These are phyloP conservation scores for Plasmodium malariae DNA, from an alignment of 169 alveolate species.

Conservation along the genomic window DNA sequence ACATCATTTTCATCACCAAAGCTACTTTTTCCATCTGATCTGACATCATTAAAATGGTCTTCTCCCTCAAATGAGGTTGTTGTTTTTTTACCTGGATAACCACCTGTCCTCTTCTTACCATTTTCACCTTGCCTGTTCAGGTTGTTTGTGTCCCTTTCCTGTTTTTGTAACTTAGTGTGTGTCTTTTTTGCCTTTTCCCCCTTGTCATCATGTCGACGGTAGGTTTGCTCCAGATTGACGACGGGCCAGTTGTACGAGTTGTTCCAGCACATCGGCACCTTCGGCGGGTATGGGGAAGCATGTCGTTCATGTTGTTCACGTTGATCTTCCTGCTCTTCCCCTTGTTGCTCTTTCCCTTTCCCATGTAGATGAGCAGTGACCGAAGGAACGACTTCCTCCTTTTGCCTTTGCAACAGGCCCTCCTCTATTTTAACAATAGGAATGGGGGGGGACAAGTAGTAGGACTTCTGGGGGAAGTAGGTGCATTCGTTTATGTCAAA, in stretches of 20 bases:
- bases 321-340: not conserved
- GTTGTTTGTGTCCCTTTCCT: not conserved
- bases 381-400: not conserved
- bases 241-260: constrained; percentile 71
- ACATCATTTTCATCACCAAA: constrained; percentile 77
- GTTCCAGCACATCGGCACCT: constrained; percentile 47
- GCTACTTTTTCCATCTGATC: constrained; percentile 69
- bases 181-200: not conserved
- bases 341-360: not conserved
- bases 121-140: not conserved
- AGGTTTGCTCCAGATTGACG: constrained; percentile 12
- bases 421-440: constrained; percentile 58
- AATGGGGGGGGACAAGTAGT: constrained; percentile 60
- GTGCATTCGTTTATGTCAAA: constrained; percentile 62
- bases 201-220: not conserved
- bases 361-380: not conserved
- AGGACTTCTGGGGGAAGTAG: constrained; percentile 38
- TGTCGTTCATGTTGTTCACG: not conserved
- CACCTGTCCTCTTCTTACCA: not conserved
- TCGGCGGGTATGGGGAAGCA: too few relatives aligned
- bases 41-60: not conserved
- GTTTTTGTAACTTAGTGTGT: not conserved
- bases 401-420: not conserved
- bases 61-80: not conserved
- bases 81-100: not conserved